phyloP scores from a whole-genome alignment of 148 eudicot species.

The Talinum fruticosum region DNA sequence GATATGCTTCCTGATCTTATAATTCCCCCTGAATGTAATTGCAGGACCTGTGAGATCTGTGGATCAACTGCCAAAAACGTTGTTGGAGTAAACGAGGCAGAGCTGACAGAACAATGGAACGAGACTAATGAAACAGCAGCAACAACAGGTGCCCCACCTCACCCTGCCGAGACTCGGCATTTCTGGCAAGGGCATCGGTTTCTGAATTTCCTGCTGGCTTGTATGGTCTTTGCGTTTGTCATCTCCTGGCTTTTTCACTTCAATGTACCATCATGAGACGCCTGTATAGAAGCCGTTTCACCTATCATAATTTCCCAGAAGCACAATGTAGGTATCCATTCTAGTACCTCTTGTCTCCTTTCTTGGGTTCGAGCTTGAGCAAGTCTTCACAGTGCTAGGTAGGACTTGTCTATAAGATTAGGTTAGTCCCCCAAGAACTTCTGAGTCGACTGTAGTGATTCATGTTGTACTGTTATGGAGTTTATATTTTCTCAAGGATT shows the following conservation, averaged over 20 bases:
- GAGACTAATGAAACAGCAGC: conserved; percentile 50
- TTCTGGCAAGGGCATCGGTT: conserved; percentile 89
- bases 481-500: conserved; percentile 3
- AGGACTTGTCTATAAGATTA: conserved; percentile 23
- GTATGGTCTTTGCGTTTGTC: conserved; percentile 93
- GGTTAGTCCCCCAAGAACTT: conserved; percentile 12
- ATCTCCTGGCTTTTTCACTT: conserved; percentile 95
- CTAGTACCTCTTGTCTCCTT: neutral
- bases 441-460: neutral
- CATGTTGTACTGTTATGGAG: conserved; percentile 12
- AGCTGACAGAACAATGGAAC: conserved; percentile 52
- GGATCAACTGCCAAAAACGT: conserved; percentile 75
- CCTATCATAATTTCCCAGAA: neutral
- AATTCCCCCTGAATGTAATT: conserved; percentile 4
- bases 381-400: conserved; percentile 11
- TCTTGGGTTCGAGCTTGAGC: neutral
- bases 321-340: neutral
- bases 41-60: conserved; percentile 84
- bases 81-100: conserved; percentile 57
- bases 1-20: neutral
- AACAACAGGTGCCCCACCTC: conserved; percentile 26
- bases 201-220: conserved; percentile 76
- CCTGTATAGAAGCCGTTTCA: conserved; percentile 24
- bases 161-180: conserved; percentile 45
- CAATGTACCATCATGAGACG: conserved; percentile 56